Evolutionary conservation across 176 grass and related monocot genomes (phyloP).

Genomic region (Aechmea fasciata): DNA sequence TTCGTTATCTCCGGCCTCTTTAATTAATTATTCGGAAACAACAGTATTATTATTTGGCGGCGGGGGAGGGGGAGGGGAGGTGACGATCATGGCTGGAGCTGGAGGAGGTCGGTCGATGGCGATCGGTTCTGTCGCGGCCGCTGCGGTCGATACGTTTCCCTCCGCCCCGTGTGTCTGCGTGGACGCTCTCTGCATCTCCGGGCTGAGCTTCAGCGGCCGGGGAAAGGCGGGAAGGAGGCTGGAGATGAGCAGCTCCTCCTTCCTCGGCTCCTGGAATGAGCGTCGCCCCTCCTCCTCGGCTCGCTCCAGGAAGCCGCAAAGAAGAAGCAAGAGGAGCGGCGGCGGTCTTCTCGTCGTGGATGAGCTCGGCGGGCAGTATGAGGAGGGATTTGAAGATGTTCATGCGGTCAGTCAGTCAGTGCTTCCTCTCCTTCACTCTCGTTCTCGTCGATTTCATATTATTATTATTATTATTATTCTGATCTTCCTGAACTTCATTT

Average conservation of each 20-base stretch:
- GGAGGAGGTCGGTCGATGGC: slow-evolving; percentile 20
- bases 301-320: slow-evolving; percentile 2
- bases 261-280: slow-evolving; percentile 15
- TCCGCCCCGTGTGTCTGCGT: slow-evolving; percentile 17
- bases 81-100: not conserved
- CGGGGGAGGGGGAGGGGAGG: not conserved
- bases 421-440: not conserved
- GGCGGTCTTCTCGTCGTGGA: slow-evolving; percentile 15
- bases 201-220: slow-evolving; percentile 2
- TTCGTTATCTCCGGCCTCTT: not conserved
- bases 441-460: too few species aligned
- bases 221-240: slow-evolving; percentile 5
- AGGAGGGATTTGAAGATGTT: slow-evolving; percentile 36
- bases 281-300: not conserved
- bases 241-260: slow-evolving; percentile 25
- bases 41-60: not conserved
- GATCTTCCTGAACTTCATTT: not conserved
- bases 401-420: slow-evolving; percentile 17
- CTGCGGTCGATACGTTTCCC: not conserved
- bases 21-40: not conserved
- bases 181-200: not conserved
- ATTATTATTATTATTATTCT: not conserved
- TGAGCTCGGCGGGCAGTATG: slow-evolving; percentile 36
- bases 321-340: slow-evolving; percentile 12
- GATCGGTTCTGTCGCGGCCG: slow-evolving; percentile 30